These are phyloP conservation scores for Trametes maxima DNA, from an alignment of 768 basidiomycete genomes.

Conservation along the genomic window DNA sequence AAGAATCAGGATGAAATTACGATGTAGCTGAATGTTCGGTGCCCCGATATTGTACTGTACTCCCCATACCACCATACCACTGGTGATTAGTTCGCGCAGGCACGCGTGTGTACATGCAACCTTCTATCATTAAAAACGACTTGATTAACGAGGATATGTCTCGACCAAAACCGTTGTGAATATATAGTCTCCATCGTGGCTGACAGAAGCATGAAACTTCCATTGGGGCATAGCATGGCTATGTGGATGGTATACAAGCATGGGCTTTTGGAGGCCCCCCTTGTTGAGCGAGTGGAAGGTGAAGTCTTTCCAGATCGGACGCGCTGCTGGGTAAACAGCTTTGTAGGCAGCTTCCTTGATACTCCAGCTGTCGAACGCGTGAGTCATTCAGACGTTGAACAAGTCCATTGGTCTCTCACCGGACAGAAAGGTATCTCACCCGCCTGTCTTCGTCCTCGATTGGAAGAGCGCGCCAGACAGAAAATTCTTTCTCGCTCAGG, in stretches of 20 bases:
- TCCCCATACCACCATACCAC: neutral
- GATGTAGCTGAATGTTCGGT: neutral
- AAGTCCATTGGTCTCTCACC: slow-evolving; percentile 50
- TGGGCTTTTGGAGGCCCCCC: slow-evolving; percentile 48
- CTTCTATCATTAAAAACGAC: neutral
- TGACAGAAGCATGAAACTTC: slow-evolving; percentile 67
- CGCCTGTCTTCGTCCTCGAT: slow-evolving; percentile 24
- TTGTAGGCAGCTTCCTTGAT: slow-evolving; percentile 90
- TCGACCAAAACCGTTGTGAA: slow-evolving; percentile 70
- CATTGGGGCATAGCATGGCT: slow-evolving; percentile 33
- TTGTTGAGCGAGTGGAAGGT: slow-evolving; percentile 35
- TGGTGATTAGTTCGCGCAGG: neutral
- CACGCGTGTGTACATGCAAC: neutral
- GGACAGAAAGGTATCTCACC: slow-evolving; percentile 66
- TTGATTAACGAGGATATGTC: neutral
- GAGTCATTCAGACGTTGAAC: neutral
- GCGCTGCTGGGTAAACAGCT: slow-evolving; percentile 65
- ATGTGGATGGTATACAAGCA: slow-evolving; percentile 36
- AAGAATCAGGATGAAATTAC: neutral
- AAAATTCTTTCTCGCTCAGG: slow-evolving; percentile 52
- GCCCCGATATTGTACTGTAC: neutral
- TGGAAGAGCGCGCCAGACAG: slow-evolving; percentile 42
- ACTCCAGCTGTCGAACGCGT: slow-evolving; percentile 57
- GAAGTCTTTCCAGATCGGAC: slow-evolving; percentile 77
- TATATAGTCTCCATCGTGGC: slow-evolving; percentile 82